Evolutionary conservation across 768 basidiomycete genomes (phyloP), one percentile per base, ranked within the genome.

Genomic region (Xanthoconium purpureum): DNA sequence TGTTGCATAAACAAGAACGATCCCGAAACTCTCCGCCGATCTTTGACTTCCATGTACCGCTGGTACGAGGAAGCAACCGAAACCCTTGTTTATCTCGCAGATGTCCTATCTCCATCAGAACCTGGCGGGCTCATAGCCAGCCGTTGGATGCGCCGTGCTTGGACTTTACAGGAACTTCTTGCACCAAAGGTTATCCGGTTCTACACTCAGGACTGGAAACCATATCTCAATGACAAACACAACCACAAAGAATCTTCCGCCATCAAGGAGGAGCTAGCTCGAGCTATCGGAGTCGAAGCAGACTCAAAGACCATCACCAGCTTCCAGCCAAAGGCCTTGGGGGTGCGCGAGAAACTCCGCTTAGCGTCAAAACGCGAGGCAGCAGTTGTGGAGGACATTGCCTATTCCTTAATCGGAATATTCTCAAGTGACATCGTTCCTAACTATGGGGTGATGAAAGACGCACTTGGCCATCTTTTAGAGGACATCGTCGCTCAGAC

Each of bases 401-500:
- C 57, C 9, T 58, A 57, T 8, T 56, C 47, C 6, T 43, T 59
- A n/a, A 57, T 59, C 9, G 58, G 58, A 9, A 57, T 59, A 39
- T 59, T 59, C 51, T 36, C 36, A 3, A 59, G 58, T n/a, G 47
- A 59, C 20, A 35, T 57, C 40, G 15, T 30, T 2, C 44, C 44
- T 17, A 13, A 14, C n/a, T 59, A 59, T 14, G 58, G 58, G n/a
- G 32, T 44, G 33, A 40, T 46, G 2, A n/a, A 44, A 10, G 42
- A 24, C 2, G 58, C 58, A 1, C 18, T 59, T 7, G 55, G 58
- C 12, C 39, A 48, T 5, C 42, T 59, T 24, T 44, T 59, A 36
- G 55, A 52, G 5, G 42, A 52, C 20, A 57, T 56, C 10, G 30
- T 59, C 9, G 37, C 39, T 6, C 58, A 47, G n/a, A 47, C 44